Conservation (phyloP, 2,329 filamentous ascomycete genomes). For the Clonostachys byssicola region DNA sequence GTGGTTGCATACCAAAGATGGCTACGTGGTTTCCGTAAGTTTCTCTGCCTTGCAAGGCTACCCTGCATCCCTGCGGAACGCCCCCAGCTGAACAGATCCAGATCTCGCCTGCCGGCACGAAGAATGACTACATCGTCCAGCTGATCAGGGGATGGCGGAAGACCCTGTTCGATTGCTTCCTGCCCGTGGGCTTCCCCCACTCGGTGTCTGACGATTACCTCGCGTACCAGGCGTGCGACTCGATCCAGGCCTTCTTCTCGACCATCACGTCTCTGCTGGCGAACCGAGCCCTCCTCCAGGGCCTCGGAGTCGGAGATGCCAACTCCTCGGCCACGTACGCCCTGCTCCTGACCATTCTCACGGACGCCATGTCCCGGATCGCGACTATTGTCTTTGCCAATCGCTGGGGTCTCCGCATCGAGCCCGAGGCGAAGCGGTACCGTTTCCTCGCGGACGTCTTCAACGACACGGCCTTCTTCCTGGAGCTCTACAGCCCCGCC, state of each 20-base stretch:
- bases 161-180: constrained; percentile 62
- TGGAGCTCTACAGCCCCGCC: constrained; percentile 78
- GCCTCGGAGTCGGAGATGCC: constrained; percentile 79
- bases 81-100: background rate
- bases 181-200: constrained; percentile 84
- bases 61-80: too few species aligned
- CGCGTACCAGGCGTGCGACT: constrained; percentile 67
- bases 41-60: too few species aligned
- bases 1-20: constrained; percentile 23
- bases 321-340: constrained; percentile 75
- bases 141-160: constrained; percentile 28
- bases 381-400: constrained; percentile 87
- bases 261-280: constrained; percentile 78
- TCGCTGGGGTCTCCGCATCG: constrained; percentile 73
- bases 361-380: constrained; percentile 75
- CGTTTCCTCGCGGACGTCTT: constrained; percentile 83
- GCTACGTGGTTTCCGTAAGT: constrained; percentile 16
- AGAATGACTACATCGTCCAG: constrained; percentile 15
- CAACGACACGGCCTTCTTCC: constrained; percentile 80
- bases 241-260: constrained; percentile 78
- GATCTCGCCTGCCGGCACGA: constrained; percentile 4
- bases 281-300: constrained; percentile 75
- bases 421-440: constrained; percentile 88
- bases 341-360: constrained; percentile 76
- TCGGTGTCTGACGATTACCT: constrained; percentile 84